Base-by-base conservation (phyloP, 331 rosid species). In the Malus hybrid region DNA sequence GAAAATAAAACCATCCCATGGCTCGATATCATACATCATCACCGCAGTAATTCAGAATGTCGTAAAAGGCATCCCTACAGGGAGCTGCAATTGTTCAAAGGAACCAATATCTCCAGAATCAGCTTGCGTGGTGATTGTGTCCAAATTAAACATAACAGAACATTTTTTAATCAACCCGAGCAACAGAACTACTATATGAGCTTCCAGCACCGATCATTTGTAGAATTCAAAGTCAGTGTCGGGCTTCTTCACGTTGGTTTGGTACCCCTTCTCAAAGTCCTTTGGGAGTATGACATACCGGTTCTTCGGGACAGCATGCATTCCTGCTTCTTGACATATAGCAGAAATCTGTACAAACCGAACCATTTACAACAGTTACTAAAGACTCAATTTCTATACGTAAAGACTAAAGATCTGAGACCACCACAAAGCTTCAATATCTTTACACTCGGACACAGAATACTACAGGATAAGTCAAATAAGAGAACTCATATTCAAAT, bases 201-300 rank as follows among this genome's bases (percentile, higher is more conserved):
- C 63, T 27, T 64, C 33, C 60, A 65, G 48, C 42, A 7, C 64
- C 59, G 33, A 63, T 93, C 93, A 95, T 86, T 92, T 95, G 91
- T 95, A 95, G 81, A 95, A 95, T 79, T 95, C 99, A 6, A 95
- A 92, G 84, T 95, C 99, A 2, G 99, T 94, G 76, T 94, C 99
- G 0, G 99, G 97, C 86, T 94, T 94, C 92, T 94, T 94, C 83
- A 94, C 99, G 24, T 94, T 94, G 52, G 96, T 92, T 72, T 96
- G 78, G 77, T 94, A 94, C 22, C 99, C 99, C 92, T 94, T 94
- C 24, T 24, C 24, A 24, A 24, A 24, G 24, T 24, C 24, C 24
- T 24, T 24, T 24, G 24, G 24, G 24, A 24, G 24, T 24, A 24
- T 24, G 24, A 24, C 24, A 24, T 24, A 24, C 24, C 24, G 24